Base-by-base conservation (phyloP, 2,329 filamentous ascomycete genomes). In the Blumeria graminis region DNA sequence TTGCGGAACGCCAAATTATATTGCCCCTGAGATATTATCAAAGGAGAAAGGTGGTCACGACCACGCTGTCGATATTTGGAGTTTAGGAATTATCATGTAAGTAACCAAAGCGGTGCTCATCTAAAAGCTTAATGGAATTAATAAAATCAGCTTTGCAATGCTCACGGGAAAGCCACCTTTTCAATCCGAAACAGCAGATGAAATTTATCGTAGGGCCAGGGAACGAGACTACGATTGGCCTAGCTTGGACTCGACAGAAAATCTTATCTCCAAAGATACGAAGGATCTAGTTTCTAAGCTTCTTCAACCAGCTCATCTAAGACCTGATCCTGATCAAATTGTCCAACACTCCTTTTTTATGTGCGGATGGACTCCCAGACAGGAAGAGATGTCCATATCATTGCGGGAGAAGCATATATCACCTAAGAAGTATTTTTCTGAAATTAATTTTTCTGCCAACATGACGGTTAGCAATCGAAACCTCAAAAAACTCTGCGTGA, bases 11-110 rank as follows among this genome's bases (percentile, higher is more conserved):
- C 92, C 92, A 1, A 98, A 98, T 69, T 98, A 98, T 68, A 94
- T 98, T 63, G 92, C 92, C 0, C 92, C 92, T 0, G 92, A 98
- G 66, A 94, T 98, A 59, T 71, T 98, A 55, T 86, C 94, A 65
- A 94, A 92, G 72, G 86, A 84, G 36, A 92, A 86, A 66, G 87
- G 90, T 64, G 92, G 92, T 0, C 92, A 98, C 67, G 92, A 94
- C 62, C 89, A 96, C 67, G 94, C 93, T 73, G 92, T 98, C 3
- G 92, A 98, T 67, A 86, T 98, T 57, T 98, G 93, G 93, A 94
- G 90, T 48, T 75, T 98, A 66, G 92, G 93, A 18, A 92, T 98
- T 62, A 98, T 98, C 67, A 88, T 93, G 81, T 89, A 72, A 72
- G 80, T 64, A 33, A 36, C 22, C 35, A 39, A 54, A 48, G 16